phyloP scores from a whole-genome alignment of 2,329 filamentous ascomycete genomes.

The Cordyceps cateniannulata region DNA sequence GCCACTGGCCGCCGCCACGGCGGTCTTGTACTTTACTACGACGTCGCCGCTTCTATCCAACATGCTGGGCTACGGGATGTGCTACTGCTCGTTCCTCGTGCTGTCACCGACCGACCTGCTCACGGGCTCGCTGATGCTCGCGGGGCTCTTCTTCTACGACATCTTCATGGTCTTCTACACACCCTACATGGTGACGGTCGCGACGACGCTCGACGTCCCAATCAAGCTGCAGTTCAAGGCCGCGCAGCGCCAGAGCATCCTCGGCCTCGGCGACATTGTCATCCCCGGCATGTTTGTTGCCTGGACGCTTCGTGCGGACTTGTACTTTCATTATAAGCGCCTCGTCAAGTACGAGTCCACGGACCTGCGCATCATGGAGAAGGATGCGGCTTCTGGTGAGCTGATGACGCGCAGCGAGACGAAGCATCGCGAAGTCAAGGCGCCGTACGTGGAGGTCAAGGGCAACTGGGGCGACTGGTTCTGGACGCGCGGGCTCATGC shows the following conservation, averaged over 20 bases:
- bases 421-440: constrained; percentile 43
- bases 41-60: constrained; percentile 62
- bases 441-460: constrained; percentile 51
- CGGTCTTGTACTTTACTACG: constrained; percentile 62
- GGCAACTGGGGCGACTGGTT: constrained; percentile 78
- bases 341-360: constrained; percentile 47
- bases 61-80: constrained; percentile 78
- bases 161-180: constrained; percentile 90
- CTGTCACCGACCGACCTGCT: constrained; percentile 85
- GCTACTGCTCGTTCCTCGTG: constrained; percentile 72
- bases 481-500: constrained; percentile 52
- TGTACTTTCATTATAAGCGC: constrained; percentile 73
- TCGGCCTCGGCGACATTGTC: constrained; percentile 91
- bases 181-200: constrained; percentile 80
- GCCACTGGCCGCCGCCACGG: constrained; percentile 45
- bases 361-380: constrained; percentile 27
- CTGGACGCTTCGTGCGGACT: constrained; percentile 83
- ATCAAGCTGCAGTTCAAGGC: constrained; percentile 78
- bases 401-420: constrained; percentile 29
- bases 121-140: constrained; percentile 71
- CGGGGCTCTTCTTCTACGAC: constrained; percentile 86
- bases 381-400: constrained; percentile 26
- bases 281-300: constrained; percentile 87
- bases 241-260: constrained; percentile 67
- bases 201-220: constrained; percentile 81